Base-by-base conservation (phyloP, 495 filamentous ascomycete species). In the Alectoria sarmentosa region DNA sequence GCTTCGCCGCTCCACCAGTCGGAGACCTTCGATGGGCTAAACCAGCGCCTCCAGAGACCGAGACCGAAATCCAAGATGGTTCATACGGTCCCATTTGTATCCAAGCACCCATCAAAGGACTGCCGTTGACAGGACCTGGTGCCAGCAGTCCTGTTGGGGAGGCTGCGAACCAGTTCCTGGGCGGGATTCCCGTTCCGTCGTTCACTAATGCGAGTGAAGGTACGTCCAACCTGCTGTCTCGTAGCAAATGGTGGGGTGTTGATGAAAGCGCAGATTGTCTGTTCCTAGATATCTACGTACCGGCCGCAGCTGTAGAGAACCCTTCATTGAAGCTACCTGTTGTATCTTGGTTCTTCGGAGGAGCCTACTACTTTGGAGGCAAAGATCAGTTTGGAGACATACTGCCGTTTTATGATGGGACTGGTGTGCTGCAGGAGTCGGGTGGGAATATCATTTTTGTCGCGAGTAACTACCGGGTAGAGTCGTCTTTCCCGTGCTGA, bases 1-100 rank as follows among this genome's bases (percentile, higher is more conserved):
- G 84, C 1, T 87, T 80, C 70, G 84, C 80, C 13, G 79, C 82
- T 2, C 77, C 79, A 17, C 83, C 84, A 0, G 77, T 80, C 4
- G 83, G 82, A 4, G 69, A 79, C 41, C 73, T 83, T n/a, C 76
- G 84, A 34, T 87, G 82, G 74, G 75, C 76, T 3, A 83, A 81
- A 63, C 84, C 84, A 9, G 75, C 76, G 34, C 75, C 81, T 54
- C 83, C 83, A 15, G 63, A 70, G 21, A 72, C 68, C 11, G 75
- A 82, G 60, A 71, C 76, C 0, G 76, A 69, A 7, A 68, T 84
- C 52, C 81, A 85, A 61, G 77, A 82, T 69, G 82, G 82, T 19
- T 78, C 72, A 23, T 73, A 80, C 73, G 73, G 81, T 60, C 58
- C 75, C 63, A 68, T 76, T 64, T 71, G 82, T 71, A 72, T 74